A percentile compares a stretch with the other conserved stretches of the same genome.
Conservation (phyloP, 2,329 filamentous ascomycete species). For the Fusarium continuum region DNA sequence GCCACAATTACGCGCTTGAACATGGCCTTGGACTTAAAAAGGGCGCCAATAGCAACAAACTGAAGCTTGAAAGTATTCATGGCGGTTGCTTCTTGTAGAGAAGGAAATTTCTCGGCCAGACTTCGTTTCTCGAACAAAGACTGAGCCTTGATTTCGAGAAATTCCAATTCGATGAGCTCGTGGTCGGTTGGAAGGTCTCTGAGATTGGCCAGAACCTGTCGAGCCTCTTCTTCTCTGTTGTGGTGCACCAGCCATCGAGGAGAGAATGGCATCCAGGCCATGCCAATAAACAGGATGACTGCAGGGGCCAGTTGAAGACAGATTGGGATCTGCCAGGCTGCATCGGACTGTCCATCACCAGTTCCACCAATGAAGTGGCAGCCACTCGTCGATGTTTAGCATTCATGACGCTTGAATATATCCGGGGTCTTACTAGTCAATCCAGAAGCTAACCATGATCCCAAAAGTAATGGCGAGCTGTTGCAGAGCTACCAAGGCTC, state of each 20-base stretch:
- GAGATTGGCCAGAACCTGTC: slow-evolving; percentile 68
- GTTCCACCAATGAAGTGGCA: slow-evolving; percentile 73
- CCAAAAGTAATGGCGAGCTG: slow-evolving; percentile 68
- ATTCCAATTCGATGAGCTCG: slow-evolving; percentile 76
- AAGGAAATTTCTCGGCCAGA: slow-evolving; percentile 14
- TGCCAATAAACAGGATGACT: slow-evolving; percentile 71
- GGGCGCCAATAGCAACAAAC: slow-evolving; percentile 71
- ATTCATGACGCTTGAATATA: accelerated
- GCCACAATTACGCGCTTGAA: slow-evolving; percentile 72
- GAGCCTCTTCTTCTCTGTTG: slow-evolving; percentile 73
- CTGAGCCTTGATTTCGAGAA: slow-evolving; percentile 84
- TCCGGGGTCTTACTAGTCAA: slow-evolving; percentile 57
- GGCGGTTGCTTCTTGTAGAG: not conserved
- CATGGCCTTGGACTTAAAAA: slow-evolving; percentile 73
- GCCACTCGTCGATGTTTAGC: slow-evolving; percentile 49
- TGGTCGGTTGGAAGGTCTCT: slow-evolving; percentile 68
- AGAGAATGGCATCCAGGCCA: slow-evolving; percentile 82
- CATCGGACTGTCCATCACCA: slow-evolving; percentile 63
- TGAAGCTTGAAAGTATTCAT: slow-evolving; percentile 72
- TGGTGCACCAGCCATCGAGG: slow-evolving; percentile 80
- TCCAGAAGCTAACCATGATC: slow-evolving; percentile 73
- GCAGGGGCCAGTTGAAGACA: slow-evolving; percentile 76
- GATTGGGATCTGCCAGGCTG: slow-evolving; percentile 78
- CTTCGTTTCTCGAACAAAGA: slow-evolving; percentile 75
- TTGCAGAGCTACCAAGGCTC: slow-evolving; percentile 57